Percentiles rank a stretch among this genome's conserved stretches.
phyloP scores from a whole-genome alignment of 2,329 filamentous ascomycete genomes.

The Fonsecaea erecta region DNA sequence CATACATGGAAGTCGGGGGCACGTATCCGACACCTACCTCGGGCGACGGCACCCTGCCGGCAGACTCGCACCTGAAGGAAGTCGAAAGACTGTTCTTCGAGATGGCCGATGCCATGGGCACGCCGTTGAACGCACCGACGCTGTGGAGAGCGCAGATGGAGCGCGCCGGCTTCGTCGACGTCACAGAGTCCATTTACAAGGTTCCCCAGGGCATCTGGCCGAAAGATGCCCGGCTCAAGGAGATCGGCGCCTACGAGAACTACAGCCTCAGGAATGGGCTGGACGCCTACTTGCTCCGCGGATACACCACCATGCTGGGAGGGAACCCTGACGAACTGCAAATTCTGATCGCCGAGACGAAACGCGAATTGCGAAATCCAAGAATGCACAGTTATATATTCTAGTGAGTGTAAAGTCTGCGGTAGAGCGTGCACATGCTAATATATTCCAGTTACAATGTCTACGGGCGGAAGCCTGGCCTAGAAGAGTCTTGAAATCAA shows the following conservation, averaged over 20 bases:
- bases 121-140: conserved; percentile 25
- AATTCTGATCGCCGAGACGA: conserved; percentile 29
- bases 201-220: conserved; percentile 37
- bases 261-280: conserved; percentile 26
- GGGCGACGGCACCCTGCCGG: conserved; percentile 40
- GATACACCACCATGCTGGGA: conserved; percentile 35
- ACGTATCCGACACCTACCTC: conserved; percentile 38
- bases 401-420: conserved; percentile 8
- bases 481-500: not conserved
- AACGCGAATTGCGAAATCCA: conserved; percentile 17
- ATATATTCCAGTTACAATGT: not conserved
- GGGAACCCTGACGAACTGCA: conserved; percentile 35
- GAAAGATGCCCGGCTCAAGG: conserved; percentile 36
- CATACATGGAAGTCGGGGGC: conserved; percentile 48
- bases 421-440: not conserved
- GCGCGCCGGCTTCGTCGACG: conserved; percentile 37
- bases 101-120: conserved; percentile 39
- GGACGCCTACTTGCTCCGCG: conserved; percentile 33
- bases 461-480: not conserved
- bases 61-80: conserved; percentile 34
- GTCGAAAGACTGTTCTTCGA: conserved; percentile 40
- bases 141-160: conserved; percentile 27
- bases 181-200: conserved; percentile 36
- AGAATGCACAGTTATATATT: conserved; percentile 16
- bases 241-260: conserved; percentile 34